Conservation (phyloP, 306 rosid species). For the Rosa rugosa region DNA sequence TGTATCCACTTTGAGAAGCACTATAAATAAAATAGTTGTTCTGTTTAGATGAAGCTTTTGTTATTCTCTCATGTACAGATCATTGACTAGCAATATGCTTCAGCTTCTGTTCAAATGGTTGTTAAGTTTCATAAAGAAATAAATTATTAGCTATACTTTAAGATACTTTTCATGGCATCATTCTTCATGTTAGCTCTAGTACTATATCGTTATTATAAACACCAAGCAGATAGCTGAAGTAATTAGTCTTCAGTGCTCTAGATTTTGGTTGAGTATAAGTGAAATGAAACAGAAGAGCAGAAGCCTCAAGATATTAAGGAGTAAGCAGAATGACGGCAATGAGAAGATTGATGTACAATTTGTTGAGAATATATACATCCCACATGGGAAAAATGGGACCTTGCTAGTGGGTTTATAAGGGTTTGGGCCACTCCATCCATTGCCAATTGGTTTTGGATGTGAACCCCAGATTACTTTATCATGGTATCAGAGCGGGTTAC, state of each 20-base stretch:
- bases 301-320: not conserved
- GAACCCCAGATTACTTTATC: too few species aligned
- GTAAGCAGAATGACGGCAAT: not conserved
- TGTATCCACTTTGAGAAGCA: constrained; percentile 26
- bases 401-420: too few species aligned
- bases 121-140: not conserved
- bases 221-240: not conserved
- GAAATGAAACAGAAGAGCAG: not conserved
- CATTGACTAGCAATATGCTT: not conserved
- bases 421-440: too few species aligned
- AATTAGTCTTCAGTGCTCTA: not conserved
- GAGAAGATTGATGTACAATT: not conserved
- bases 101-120: not conserved
- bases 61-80: not conserved
- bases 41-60: not conserved
- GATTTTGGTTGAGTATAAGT: not conserved
- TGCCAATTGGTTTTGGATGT: too few species aligned
- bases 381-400: too few species aligned
- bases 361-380: too few species aligned
- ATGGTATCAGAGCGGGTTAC: too few species aligned
- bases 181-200: not conserved
- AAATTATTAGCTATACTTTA: not conserved
- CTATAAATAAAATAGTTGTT: constrained; percentile 5
- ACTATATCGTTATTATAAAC: not conserved
- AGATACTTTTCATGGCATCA: not conserved